Conservation (phyloP, 2,329 filamentous ascomycete genomes). For the Pseudogymnoascus sp. region DNA sequence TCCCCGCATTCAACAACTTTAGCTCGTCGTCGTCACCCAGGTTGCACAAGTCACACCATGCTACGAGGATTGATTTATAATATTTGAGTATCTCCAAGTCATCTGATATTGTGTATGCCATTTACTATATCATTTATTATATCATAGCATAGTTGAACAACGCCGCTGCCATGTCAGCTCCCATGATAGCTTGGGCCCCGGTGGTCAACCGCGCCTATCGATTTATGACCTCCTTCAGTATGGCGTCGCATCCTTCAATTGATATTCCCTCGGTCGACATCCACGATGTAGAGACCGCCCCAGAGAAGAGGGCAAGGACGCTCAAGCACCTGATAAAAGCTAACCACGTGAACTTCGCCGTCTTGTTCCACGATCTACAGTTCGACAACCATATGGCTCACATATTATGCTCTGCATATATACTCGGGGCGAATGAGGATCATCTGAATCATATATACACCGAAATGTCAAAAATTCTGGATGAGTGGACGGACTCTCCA, state of each 20-base stretch:
- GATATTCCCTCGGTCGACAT: slow-evolving; percentile 62
- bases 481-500: slow-evolving; percentile 78
- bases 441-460: slow-evolving; percentile 81
- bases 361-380: slow-evolving; percentile 67
- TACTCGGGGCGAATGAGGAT: slow-evolving; percentile 68
- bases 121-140: neutral
- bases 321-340: slow-evolving; percentile 86
- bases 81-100: neutral
- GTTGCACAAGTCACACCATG: neutral
- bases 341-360: slow-evolving; percentile 84
- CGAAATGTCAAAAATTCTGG: slow-evolving; percentile 61
- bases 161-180: slow-evolving; percentile 31
- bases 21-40: neutral
- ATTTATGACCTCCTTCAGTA: slow-evolving; percentile 28
- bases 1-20: slow-evolving; percentile 13
- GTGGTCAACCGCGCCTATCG: slow-evolving; percentile 35
- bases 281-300: slow-evolving; percentile 71
- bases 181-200: slow-evolving; percentile 40
- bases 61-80: neutral
- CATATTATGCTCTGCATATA: slow-evolving; percentile 76
- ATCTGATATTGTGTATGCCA: neutral
- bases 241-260: slow-evolving; percentile 36
- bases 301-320: slow-evolving; percentile 72
- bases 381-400: slow-evolving; percentile 83
- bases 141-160: neutral